Evolutionary conservation across 495 filamentous ascomycete genomes (phyloP).

Genomic region (Oleoguttula mirabilis): DNA sequence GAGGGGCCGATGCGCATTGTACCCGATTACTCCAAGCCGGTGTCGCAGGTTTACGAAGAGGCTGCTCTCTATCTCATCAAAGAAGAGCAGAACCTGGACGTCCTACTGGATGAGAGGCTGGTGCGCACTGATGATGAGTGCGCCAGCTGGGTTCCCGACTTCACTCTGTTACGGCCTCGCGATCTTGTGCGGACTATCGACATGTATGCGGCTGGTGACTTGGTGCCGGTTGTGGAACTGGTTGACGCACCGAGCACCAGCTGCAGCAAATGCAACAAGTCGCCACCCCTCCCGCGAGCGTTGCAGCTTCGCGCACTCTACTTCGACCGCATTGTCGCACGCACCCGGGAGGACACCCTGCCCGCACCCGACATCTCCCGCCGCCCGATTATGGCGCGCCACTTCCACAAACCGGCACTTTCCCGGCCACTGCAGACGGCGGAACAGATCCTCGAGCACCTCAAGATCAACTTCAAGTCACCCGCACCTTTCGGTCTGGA

Average conservation of each 20-base stretch:
- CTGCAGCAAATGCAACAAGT: not conserved
- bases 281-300: not conserved
- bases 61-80: conserved; percentile 3
- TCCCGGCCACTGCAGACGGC: conserved; percentile 1
- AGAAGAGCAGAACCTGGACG: conserved; percentile 1
- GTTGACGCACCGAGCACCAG: not conserved
- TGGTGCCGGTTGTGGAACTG: not conserved
- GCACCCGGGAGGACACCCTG: not conserved
- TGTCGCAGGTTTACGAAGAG: conserved; percentile 7
- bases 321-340: not conserved
- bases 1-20: not conserved
- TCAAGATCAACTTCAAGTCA: not conserved
- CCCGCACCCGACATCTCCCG: conserved; percentile 1
- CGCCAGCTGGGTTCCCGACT: conserved; percentile 8
- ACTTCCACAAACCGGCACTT: conserved; percentile 1
- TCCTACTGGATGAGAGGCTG: conserved; percentile 3
- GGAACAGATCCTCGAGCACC: not conserved
- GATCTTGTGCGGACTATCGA: not conserved
- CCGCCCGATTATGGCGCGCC: not conserved
- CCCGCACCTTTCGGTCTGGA: not conserved
- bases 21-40: conserved; percentile 7
- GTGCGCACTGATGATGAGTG: not conserved
- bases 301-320: not conserved
- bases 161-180: not conserved
- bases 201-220: conserved; percentile 1